A percentile compares a stretch with the other conserved stretches of the same genome.
phyloP scores from a whole-genome alignment of 148 eudicot genomes.

The Selenicereus undatus region DNA sequence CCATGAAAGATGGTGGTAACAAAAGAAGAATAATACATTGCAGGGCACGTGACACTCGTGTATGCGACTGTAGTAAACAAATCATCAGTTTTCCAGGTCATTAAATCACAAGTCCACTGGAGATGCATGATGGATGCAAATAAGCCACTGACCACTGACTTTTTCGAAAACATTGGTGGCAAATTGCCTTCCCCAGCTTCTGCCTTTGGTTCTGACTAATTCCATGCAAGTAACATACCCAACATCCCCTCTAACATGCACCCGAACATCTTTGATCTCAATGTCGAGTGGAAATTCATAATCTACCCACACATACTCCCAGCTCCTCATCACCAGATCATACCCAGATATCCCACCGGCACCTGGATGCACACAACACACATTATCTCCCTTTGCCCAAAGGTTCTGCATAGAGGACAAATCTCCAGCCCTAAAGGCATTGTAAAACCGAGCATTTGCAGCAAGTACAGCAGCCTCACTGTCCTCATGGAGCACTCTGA shows the following conservation, averaged over 20 bases:
- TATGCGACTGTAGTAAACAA: too few relatives aligned
- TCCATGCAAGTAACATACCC: constrained; percentile 88
- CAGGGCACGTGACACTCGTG: too few relatives aligned
- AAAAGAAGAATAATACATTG: too few relatives aligned
- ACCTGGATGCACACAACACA: constrained; percentile 96
- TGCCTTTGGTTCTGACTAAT: constrained; percentile 79
- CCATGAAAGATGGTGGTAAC: too few relatives aligned
- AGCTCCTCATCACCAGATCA: constrained; percentile 92
- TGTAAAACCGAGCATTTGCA: constrained; percentile 78
- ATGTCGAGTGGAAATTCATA: constrained; percentile 87
- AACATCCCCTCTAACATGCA: constrained; percentile 69
- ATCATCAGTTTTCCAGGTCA: background rate
- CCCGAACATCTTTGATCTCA: constrained; percentile 78
- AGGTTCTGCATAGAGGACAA: constrained; percentile 80
- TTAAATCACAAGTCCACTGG: constrained; percentile 53
- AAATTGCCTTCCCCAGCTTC: constrained; percentile 92
- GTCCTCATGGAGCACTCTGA: constrained; percentile 69
- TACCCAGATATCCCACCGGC: constrained; percentile 88
- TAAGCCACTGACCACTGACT: constrained; percentile 70
- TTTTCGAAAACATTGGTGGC: constrained; percentile 91
- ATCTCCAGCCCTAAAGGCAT: constrained; percentile 79
- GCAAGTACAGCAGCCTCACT: constrained; percentile 74
- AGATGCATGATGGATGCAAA: constrained; percentile 76
- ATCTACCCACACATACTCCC: constrained; percentile 95
- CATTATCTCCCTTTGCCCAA: constrained; percentile 75